Evolutionary conservation across 257 asterid species (phyloP).

Genomic region (Solanum gracilifrons): DNA sequence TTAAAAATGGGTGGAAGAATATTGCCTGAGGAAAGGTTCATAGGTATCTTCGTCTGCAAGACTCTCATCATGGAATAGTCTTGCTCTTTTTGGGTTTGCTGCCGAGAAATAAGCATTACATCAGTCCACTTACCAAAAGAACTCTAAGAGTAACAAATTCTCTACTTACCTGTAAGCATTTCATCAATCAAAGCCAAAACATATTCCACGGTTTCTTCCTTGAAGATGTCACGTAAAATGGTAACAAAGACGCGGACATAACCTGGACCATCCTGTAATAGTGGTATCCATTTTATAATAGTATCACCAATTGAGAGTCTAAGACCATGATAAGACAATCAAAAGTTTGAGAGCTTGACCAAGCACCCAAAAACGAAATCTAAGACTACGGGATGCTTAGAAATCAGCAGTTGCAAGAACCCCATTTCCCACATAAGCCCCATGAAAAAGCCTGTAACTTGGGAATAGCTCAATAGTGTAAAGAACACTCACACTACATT

Average conservation of each 20-base stretch:
- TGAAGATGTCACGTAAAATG: slow-evolving; percentile 75
- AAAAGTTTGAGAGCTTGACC: background rate
- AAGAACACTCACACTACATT: background rate
- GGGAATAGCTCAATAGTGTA: background rate
- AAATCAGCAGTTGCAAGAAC: background rate
- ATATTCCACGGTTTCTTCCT: slow-evolving; percentile 90
- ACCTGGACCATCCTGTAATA: slow-evolving; percentile 82
- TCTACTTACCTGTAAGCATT: slow-evolving; percentile 58
- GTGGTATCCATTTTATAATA: background rate
- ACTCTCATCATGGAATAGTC: slow-evolving; percentile 66
- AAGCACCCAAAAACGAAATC: background rate
- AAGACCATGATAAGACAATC: background rate
- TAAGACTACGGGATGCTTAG: background rate
- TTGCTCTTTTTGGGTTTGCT: slow-evolving; percentile 84
- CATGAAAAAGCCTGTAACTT: background rate
- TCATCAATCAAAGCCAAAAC: slow-evolving; percentile 83
- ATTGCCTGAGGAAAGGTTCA: slow-evolving; percentile 83
- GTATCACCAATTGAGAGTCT: background rate
- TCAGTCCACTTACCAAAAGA: background rate
- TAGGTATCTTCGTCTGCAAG: slow-evolving; percentile 64
- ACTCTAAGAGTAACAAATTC: background rate
- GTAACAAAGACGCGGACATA: slow-evolving; percentile 66
- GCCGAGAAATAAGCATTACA: slow-evolving; percentile 13
- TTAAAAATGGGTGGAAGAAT: background rate
- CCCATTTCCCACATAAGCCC: background rate